A percentile compares a stretch with the other conserved stretches of the same genome.
phyloP scores from a whole-genome alignment of 139 green algal genomes.

The Coelastrella sp. region DNA sequence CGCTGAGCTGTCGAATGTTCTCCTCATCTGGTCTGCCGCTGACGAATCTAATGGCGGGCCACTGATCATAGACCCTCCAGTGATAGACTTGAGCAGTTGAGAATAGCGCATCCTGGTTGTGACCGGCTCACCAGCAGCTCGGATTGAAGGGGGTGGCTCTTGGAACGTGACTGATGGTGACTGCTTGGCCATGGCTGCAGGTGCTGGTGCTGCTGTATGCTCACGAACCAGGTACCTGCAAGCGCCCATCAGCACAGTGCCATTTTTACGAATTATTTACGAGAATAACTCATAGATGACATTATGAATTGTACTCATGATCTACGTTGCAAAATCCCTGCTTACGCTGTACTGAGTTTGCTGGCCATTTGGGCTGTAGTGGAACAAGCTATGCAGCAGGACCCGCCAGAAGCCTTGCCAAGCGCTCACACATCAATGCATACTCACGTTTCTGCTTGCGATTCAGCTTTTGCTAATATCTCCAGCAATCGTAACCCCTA shows the following conservation, averaged over 20 bases:
- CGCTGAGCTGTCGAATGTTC: conserved; percentile 8
- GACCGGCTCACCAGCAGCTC: background rate
- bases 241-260: background rate
- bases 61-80: conserved; percentile 2
- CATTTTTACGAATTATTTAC: background rate
- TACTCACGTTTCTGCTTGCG: too few relatives aligned
- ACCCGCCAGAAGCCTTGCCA: too few relatives aligned
- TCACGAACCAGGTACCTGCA: background rate
- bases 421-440: too few relatives aligned
- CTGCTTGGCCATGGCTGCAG: conserved; percentile 8
- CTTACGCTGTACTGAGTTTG: too few relatives aligned
- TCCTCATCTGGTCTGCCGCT: background rate
- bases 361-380: too few relatives aligned
- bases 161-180: background rate
- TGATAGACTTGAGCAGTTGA: conserved; percentile 28
- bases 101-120: conserved; percentile 15
- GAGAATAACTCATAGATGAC: too few relatives aligned
- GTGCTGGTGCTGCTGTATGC: conserved; percentile 1
- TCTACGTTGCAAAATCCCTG: too few relatives aligned
- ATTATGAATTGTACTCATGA: too few relatives aligned
- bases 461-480: too few relatives aligned
- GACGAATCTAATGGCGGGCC: background rate
- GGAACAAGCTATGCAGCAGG: too few relatives aligned
- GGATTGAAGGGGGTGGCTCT: background rate
- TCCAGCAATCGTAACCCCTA: too few relatives aligned